Conservation (phyloP, 192 early-diverging fungal genomes). For the Helicostylum pulchrum region DNA sequence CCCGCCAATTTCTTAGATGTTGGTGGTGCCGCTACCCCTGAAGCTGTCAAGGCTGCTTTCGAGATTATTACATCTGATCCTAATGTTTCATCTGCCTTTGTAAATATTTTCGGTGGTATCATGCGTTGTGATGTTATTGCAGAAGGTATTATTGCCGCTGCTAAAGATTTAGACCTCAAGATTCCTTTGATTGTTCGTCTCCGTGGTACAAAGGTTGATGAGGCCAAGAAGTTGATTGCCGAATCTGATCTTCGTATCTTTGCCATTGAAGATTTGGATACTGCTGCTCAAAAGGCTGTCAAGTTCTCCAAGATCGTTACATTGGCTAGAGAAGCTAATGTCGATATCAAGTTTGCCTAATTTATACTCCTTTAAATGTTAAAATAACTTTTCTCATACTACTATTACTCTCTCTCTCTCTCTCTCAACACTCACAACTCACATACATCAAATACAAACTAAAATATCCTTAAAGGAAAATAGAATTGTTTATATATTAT, state of each 20-base stretch:
- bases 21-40: conserved; percentile 91
- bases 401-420: no score
- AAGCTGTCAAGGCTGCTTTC: conserved; percentile 98
- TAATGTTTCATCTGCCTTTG: conserved; percentile 93
- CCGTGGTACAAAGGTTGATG: conserved; percentile 69
- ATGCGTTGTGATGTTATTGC: conserved; percentile 99
- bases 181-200: conserved; percentile 97
- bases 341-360: conserved; percentile 66
- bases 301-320: conserved; percentile 78
- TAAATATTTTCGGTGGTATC: conserved; percentile 99
- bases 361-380: conserved; percentile 47
- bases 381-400: conserved; percentile 45
- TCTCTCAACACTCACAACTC: no score
- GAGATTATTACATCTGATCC: conserved; percentile 98
- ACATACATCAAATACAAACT: no score
- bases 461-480: no score
- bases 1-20: conserved; percentile 99
- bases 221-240: conserved; percentile 56
- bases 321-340: conserved; percentile 69
- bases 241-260: conserved; percentile 91
- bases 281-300: conserved; percentile 90
- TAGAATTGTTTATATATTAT: no score
- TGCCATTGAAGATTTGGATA: conserved; percentile 92
- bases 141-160: conserved; percentile 95
- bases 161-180: conserved; percentile 84